Evolutionary conservation across 2,329 filamentous ascomycete genomes (phyloP).

Genomic region (Fusarium ambrosium): DNA sequence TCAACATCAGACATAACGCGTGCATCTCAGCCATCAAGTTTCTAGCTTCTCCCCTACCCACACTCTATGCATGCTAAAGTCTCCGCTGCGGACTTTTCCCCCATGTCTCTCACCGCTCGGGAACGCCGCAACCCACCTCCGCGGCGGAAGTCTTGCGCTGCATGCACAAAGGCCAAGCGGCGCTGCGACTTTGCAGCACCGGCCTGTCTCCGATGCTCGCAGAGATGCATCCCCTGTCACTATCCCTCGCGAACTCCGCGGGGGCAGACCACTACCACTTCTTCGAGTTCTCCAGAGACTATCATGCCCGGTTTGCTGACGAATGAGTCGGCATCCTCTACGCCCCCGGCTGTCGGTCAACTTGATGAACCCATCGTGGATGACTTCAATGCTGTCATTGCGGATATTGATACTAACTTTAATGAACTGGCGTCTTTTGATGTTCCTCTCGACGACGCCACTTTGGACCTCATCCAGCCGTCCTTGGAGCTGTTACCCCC

Average conservation of each 20-base stretch:
- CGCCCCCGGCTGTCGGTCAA: slow-evolving; percentile 2
- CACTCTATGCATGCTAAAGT: not conserved
- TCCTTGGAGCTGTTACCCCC: slow-evolving; percentile 42
- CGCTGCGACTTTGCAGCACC: slow-evolving; percentile 67
- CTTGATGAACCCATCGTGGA: slow-evolving; percentile 9
- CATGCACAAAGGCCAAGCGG: slow-evolving; percentile 69
- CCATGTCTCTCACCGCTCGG: slow-evolving; percentile 49
- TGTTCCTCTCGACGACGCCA: slow-evolving; percentile 29
- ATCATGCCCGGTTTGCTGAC: slow-evolving; percentile 25
- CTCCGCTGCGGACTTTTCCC: not conserved
- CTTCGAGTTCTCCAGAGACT: slow-evolving; percentile 6
- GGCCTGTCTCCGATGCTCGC: slow-evolving; percentile 65
- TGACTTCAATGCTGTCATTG: slow-evolving; percentile 35
- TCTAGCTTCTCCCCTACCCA: not conserved
- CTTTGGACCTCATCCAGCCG: slow-evolving; percentile 41
- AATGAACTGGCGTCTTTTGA: slow-evolving; percentile 23
- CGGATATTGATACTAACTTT: slow-evolving; percentile 31
- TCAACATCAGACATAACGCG: not conserved
- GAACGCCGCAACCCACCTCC: slow-evolving; percentile 61
- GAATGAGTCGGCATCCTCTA: slow-evolving; percentile 15
- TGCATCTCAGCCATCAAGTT: not conserved
- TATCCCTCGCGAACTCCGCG: slow-evolving; percentile 54
- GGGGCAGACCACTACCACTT: not conserved
- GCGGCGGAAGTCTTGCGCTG: slow-evolving; percentile 68
- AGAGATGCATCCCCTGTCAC: slow-evolving; percentile 61